phyloP scores from a whole-genome alignment of 1,139 yeast genomes.

The Hyphopichia burtonii region DNA sequence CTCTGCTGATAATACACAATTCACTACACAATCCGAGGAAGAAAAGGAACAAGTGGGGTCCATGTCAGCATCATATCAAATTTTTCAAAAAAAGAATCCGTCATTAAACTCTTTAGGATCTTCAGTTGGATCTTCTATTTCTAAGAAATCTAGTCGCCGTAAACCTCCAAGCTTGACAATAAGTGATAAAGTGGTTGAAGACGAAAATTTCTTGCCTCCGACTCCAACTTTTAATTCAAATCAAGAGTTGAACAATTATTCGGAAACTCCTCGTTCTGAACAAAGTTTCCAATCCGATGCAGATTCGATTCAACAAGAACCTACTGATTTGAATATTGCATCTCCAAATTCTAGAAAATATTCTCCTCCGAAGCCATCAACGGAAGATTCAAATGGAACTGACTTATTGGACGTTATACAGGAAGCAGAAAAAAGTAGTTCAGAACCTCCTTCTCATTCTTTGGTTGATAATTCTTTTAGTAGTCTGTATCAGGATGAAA shows the following conservation, averaged over 20 bases:
- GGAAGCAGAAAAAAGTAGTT: not conserved
- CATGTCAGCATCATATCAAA: no score
- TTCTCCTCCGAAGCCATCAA: not conserved
- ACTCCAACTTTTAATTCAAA: constrained; percentile 25
- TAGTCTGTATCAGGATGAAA: not conserved
- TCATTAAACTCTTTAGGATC: not conserved
- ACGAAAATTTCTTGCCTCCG: constrained; percentile 23
- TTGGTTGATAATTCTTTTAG: not conserved
- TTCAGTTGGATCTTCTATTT: not conserved
- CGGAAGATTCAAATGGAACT: not conserved
- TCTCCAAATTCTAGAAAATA: not conserved
- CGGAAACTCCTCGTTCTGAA: constrained; percentile 34
- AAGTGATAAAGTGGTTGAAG: not conserved
- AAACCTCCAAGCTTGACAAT: not conserved
- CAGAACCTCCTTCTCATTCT: not conserved
- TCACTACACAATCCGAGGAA: not conserved
- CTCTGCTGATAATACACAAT: not conserved
- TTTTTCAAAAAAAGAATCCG: not conserved
- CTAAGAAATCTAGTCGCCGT: not conserved
- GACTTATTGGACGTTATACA: not conserved
- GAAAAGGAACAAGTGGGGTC: not conserved
- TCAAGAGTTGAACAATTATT: constrained; percentile 4
- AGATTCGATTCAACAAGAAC: constrained; percentile 40
- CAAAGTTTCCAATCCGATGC: constrained; percentile 35
- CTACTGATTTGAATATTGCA: constrained; percentile 23